A percentile compares a stretch with the other conserved stretches of the same genome.
Evolutionary conservation across 768 basidiomycete species (phyloP).

Genomic region (Mycena amicta): DNA sequence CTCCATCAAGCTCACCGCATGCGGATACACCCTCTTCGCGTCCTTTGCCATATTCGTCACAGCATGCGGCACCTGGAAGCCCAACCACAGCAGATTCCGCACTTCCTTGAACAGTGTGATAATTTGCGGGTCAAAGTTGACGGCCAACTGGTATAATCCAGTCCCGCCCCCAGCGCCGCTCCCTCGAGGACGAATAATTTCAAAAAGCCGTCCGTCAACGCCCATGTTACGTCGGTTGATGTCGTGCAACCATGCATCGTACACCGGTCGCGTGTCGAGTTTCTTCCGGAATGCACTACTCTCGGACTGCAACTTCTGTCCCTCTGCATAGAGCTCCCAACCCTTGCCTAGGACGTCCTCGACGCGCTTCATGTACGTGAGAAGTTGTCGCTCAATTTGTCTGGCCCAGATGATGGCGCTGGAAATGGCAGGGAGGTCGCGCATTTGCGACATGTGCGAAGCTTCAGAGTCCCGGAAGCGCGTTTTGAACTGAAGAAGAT

Average conservation of each 20-base stretch:
- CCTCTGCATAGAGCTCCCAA: constrained; percentile 99
- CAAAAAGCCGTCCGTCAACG: constrained; percentile 89
- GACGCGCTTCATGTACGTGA: constrained; percentile 97
- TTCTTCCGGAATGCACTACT: constrained; percentile 91
- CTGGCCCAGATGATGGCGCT: constrained; percentile 98
- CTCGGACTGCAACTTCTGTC: constrained; percentile 94
- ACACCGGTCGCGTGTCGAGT: constrained; percentile 91
- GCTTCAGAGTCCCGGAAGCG: constrained; percentile 96
- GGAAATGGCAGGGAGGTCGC: constrained; percentile 96
- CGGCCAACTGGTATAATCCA: constrained; percentile 73
- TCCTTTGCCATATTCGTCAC: constrained; percentile 98
- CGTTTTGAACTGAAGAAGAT: constrained; percentile 77
- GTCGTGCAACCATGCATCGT: constrained; percentile 95
- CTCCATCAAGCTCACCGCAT: constrained; percentile 98
- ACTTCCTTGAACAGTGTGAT: constrained; percentile 99
- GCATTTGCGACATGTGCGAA: constrained; percentile 98
- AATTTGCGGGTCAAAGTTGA: constrained; percentile 98
- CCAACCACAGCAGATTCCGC: constrained; percentile 92
- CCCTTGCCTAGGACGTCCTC: constrained; percentile 98
- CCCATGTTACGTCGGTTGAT: constrained; percentile 93
- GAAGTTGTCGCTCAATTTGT: constrained; percentile 96
- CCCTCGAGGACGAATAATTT: constrained; percentile 77
- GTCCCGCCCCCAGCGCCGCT: constrained; percentile 41
- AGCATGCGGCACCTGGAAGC: constrained; percentile 92
- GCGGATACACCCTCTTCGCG: constrained; percentile 96